Conservation (phyloP, 2,329 filamentous ascomycete genomes). For the Lojkania enalia region DNA sequence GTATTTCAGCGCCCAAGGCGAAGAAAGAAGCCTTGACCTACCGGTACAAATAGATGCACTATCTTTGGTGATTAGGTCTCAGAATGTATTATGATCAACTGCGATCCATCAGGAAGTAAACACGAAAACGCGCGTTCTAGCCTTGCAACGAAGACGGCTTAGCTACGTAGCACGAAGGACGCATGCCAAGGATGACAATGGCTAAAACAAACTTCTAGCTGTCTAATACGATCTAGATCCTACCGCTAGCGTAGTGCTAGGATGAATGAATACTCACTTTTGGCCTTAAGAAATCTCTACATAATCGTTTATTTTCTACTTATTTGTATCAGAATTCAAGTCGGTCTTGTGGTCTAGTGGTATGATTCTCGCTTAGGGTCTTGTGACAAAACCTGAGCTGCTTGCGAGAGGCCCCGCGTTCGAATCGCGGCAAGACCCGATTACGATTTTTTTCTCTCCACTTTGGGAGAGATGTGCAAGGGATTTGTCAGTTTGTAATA, state of each 20-base stretch:
- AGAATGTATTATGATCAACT: neutral
- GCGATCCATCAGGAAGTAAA: neutral
- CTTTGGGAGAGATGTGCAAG: too few species aligned
- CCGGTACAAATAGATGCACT: constrained; percentile 29
- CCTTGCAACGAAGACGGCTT: neutral
- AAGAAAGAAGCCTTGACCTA: constrained; percentile 15
- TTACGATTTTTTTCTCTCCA: neutral
- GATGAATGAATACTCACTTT: too few species aligned
- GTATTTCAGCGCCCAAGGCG: neutral
- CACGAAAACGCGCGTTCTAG: neutral
- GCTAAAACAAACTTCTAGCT: constrained; percentile 6
- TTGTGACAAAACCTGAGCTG: constrained; percentile 15
- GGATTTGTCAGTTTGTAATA: too few species aligned
- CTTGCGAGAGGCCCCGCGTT: constrained; percentile 45
- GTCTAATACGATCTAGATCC: neutral
- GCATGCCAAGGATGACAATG: constrained; percentile 5
- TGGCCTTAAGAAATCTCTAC: too few species aligned
- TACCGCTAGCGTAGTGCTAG: too few species aligned
- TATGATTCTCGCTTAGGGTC: constrained; percentile 73
- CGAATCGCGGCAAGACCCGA: constrained; percentile 38
- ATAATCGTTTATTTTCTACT: neutral
- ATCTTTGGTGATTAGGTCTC: constrained; percentile 14
- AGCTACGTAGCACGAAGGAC: neutral
- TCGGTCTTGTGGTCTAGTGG: constrained; percentile 61
- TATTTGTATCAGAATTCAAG: constrained; percentile 9